Conservation (phyloP, 306 rosid species). For the Cyclanthera cordifolia region DNA sequence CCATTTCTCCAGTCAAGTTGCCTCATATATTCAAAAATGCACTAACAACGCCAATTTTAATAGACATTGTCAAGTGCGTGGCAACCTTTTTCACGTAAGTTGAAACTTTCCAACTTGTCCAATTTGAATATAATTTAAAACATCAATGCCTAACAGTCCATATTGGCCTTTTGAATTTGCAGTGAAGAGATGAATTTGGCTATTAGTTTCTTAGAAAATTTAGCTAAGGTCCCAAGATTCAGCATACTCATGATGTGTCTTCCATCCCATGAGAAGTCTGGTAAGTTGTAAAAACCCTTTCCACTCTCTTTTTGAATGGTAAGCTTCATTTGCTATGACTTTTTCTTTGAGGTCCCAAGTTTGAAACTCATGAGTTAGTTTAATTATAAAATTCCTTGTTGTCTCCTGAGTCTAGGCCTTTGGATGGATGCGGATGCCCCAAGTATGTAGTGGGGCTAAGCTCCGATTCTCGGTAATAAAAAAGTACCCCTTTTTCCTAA, state of each 20-base stretch:
- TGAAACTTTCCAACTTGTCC: background rate
- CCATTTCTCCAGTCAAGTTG: slow-evolving; percentile 46
- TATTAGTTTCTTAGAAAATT: slow-evolving; percentile 45
- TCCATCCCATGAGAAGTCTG: slow-evolving; percentile 48
- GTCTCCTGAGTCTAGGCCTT: too few relatives aligned
- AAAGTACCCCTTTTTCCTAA: background rate
- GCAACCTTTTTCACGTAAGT: slow-evolving; percentile 70
- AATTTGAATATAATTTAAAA: background rate
- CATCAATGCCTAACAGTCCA: background rate
- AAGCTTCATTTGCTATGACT: background rate
- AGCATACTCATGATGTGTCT: slow-evolving; percentile 68
- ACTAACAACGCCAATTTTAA: slow-evolving; percentile 49
- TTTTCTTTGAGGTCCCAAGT: too few relatives aligned
- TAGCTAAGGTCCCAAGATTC: slow-evolving; percentile 73
- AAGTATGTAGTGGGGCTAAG: too few relatives aligned
- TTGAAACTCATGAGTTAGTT: too few relatives aligned
- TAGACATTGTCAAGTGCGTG: slow-evolving; percentile 68
- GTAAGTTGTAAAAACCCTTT: slow-evolving; percentile 29
- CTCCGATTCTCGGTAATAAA: too few relatives aligned
- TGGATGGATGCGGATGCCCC: too few relatives aligned
- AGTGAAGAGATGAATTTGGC: slow-evolving; percentile 70
- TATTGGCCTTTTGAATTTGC: slow-evolving; percentile 18
- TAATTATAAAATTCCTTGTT: too few relatives aligned
- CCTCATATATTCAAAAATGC: slow-evolving; percentile 82
- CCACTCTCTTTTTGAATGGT: background rate